Base-by-base conservation (phyloP, 1,284 basidiomycete genomes). In the Veloporphyrellus conicus region DNA sequence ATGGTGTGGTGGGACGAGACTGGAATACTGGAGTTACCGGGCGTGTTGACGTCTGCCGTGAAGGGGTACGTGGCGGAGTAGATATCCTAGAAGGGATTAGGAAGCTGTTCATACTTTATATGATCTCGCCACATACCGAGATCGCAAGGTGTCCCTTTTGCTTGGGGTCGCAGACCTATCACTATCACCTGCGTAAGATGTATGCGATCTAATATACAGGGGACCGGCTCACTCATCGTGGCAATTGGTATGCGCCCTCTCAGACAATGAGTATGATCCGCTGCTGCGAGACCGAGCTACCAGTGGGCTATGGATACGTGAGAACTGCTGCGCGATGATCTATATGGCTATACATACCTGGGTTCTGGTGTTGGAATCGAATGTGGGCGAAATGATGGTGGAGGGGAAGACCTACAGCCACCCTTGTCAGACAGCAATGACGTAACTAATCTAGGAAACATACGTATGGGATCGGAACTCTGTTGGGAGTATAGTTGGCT, bases 301-400 rank as follows among this genome's bases (percentile, higher is more conserved):
- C n/a, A 66, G 50, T 10, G 62, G 62, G 41, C 62, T 63, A 38
- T 38, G 39, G 40, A 25, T 32, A 18, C 8, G 28, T 62, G 38
- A 60, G 59, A 53, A 47, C 12, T 11, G n/a, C n/a, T n/a, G 29
- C 18, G 41, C 22, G 12, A 16, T 5, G 19, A 15, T 28, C 20
- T 19, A 18, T 35, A 14, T 6, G 16, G 29, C 9, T 20, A 5
- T 22, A 33, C 50, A 39, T 35, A 75, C 73, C 73, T 76, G n/a
- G 74, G 64, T 45, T 76, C 76, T 9, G 74, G 74, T 2, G 84
- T 86, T 50, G 80, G 70, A 48, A 77, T 77, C 47, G 72, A 71
- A 44, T 67, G 68, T 23, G 62, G 50, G 23, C 57, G 60, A 41
- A 58, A 48, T 18, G 60, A 53, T 36, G 62, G 48, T 27, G 54